Evolutionary conservation across 2,329 filamentous ascomycete species (phyloP).

Genomic region (Aspergillus unguis): DNA sequence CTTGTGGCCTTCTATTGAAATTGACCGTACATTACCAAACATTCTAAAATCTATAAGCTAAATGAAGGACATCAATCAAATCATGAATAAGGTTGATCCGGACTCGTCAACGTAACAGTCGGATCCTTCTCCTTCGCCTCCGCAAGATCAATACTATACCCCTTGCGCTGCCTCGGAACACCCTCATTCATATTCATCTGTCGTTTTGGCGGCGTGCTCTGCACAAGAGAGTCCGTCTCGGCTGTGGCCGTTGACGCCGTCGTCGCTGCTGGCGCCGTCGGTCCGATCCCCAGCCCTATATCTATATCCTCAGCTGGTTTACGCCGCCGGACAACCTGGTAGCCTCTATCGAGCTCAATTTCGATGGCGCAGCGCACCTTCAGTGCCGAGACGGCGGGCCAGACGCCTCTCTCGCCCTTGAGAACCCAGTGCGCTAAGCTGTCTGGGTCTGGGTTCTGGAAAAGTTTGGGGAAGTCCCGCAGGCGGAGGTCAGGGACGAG

Average conservation of each 20-base stretch:
- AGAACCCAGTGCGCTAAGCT: constrained; percentile 81
- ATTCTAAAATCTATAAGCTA: background rate
- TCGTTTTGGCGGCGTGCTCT: constrained; percentile 10
- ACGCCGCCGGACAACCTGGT: constrained; percentile 66
- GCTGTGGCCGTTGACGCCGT: background rate
- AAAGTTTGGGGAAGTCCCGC: constrained; percentile 69
- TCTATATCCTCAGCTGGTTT: constrained; percentile 29
- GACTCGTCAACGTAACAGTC: constrained; percentile 5
- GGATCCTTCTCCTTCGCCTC: constrained; percentile 10
- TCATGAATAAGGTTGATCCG: constrained; percentile 9
- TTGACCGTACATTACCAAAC: background rate
- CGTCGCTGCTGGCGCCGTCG: background rate
- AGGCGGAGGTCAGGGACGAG: constrained; percentile 75
- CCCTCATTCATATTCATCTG: constrained; percentile 33
- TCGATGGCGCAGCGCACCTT: constrained; percentile 81
- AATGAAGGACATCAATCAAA: background rate
- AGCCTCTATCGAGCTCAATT: constrained; percentile 80
- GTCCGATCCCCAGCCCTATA: background rate
- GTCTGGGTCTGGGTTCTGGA: constrained; percentile 77
- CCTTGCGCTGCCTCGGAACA: constrained; percentile 23
- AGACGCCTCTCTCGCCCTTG: constrained; percentile 80
- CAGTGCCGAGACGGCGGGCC: constrained; percentile 81
- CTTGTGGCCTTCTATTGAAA: too few species aligned
- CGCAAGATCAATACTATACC: constrained; percentile 19
- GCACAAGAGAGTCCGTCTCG: background rate